Evolutionary conservation across 2,329 filamentous ascomycete species (phyloP).

Genomic region (Phaeosphaeria sp.): DNA sequence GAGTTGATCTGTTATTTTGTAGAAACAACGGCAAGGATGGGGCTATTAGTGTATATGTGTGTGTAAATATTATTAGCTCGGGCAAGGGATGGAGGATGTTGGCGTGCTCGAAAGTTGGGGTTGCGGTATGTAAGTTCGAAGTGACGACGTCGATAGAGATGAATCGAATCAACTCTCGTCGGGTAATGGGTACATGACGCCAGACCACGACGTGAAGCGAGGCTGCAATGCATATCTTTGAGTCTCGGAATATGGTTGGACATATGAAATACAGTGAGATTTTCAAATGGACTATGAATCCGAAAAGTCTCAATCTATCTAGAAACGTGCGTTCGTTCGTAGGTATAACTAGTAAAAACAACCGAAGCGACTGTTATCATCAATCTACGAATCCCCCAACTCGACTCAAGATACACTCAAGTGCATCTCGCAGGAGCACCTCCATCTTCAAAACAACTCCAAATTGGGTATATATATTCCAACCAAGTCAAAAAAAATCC

Average conservation of each 20-base stretch:
- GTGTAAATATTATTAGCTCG: too few relatives aligned
- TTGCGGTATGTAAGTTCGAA: too few relatives aligned
- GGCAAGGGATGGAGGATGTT: too few relatives aligned
- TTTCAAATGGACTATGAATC: background rate
- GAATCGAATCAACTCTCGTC: background rate
- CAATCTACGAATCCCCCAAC: background rate
- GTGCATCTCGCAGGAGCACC: background rate
- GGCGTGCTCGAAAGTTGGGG: too few relatives aligned
- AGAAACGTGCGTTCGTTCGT: too few relatives aligned
- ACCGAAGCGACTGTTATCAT: background rate
- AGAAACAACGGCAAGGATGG: too few relatives aligned
- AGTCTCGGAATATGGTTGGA: background rate
- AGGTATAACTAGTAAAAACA: too few relatives aligned
- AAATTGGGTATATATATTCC: background rate
- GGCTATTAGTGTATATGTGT: background rate
- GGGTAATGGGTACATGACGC: background rate
- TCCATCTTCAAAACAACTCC: background rate
- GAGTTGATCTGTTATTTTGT: too few relatives aligned
- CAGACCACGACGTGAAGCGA: too few relatives aligned
- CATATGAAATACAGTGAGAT: background rate
- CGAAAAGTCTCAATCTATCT: background rate
- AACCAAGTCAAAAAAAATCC: too few relatives aligned
- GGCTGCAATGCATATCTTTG: too few relatives aligned
- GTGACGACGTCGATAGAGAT: background rate
- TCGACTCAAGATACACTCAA: background rate